phyloP scores from a whole-genome alignment of 768 basidiomycete genomes.

The Boletus subparvulus region DNA sequence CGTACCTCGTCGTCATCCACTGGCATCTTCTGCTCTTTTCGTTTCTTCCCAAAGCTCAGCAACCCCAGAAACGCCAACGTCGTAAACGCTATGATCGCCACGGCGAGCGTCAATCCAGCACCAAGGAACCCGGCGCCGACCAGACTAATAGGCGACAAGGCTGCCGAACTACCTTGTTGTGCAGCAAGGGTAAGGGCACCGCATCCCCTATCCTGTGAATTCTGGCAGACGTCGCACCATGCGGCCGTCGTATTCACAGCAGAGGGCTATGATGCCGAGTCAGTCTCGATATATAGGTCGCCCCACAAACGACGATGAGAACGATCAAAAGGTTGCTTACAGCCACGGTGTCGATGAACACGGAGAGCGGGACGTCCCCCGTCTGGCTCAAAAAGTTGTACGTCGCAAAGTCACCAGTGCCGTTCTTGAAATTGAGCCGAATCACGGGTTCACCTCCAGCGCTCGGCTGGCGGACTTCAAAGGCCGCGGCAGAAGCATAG shows the following conservation, averaged over 20 bases:
- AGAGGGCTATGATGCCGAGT: slow-evolving; percentile 37
- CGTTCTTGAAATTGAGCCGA: slow-evolving; percentile 71
- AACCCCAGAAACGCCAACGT: slow-evolving; percentile 43
- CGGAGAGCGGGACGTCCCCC: slow-evolving; percentile 54
- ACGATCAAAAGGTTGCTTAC: slow-evolving; percentile 23
- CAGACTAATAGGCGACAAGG: slow-evolving; percentile 41
- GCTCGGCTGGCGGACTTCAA: slow-evolving; percentile 57
- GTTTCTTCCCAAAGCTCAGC: slow-evolving; percentile 25
- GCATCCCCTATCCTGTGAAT: slow-evolving; percentile 58
- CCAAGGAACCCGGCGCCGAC: slow-evolving; percentile 71
- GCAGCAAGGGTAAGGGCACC: slow-evolving; percentile 40
- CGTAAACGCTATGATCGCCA: slow-evolving; percentile 39
- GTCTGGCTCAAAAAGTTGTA: slow-evolving; percentile 47
- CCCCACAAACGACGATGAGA: background rate
- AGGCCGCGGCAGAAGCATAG: slow-evolving; percentile 55
- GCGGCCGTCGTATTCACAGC: slow-evolving; percentile 50
- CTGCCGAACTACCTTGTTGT: slow-evolving; percentile 32
- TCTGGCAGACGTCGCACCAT: slow-evolving; percentile 63
- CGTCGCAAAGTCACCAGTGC: slow-evolving; percentile 48
- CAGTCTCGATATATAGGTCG: background rate
- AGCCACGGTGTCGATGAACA: slow-evolving; percentile 44
- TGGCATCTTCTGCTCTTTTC: background rate
- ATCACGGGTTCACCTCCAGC: slow-evolving; percentile 49
- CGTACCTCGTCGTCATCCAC: slow-evolving; percentile 21
- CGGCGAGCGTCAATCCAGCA: slow-evolving; percentile 51